These are phyloP conservation scores for Fusarium veterinarium DNA, from an alignment of 2,329 filamentous ascomycete species.

Conservation along the genomic window DNA sequence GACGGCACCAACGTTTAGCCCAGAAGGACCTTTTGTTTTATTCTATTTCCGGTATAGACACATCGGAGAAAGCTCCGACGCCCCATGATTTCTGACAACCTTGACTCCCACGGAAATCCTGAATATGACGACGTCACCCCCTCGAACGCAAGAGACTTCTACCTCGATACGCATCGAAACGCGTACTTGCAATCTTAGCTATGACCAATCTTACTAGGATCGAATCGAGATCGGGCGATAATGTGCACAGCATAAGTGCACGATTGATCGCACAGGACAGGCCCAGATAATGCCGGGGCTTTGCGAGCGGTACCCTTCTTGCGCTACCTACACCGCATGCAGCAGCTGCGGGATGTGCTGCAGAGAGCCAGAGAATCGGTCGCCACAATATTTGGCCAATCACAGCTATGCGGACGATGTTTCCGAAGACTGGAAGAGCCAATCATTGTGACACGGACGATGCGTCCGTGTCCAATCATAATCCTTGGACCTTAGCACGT, in stretches of 20 bases:
- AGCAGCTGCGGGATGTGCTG: not conserved
- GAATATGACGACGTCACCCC: not conserved
- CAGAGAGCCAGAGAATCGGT: not conserved
- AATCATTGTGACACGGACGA: fast-evolving
- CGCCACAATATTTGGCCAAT: not conserved
- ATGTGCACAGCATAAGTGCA: not conserved
- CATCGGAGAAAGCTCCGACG: not conserved
- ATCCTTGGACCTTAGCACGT: no score
- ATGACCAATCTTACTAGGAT: not conserved
- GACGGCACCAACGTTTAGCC: no score
- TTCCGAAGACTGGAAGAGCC: fast-evolving
- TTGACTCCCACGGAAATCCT: not conserved
- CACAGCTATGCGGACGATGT: fast-evolving
- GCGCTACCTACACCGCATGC: not conserved
- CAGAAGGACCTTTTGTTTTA: not conserved
- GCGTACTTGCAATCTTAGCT: fast-evolving
- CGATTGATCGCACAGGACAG: not conserved
- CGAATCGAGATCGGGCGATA: not conserved
- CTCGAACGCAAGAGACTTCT: not conserved
- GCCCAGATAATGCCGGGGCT: not conserved
- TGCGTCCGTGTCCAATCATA: not conserved
- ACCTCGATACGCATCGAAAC: no score
- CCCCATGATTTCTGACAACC: not conserved
- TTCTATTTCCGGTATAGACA: not conserved
- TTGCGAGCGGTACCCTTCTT: no score